These are phyloP conservation scores for Elsinoe australis DNA, from an alignment of 2,329 filamentous ascomycete genomes.

Conservation along the genomic window DNA sequence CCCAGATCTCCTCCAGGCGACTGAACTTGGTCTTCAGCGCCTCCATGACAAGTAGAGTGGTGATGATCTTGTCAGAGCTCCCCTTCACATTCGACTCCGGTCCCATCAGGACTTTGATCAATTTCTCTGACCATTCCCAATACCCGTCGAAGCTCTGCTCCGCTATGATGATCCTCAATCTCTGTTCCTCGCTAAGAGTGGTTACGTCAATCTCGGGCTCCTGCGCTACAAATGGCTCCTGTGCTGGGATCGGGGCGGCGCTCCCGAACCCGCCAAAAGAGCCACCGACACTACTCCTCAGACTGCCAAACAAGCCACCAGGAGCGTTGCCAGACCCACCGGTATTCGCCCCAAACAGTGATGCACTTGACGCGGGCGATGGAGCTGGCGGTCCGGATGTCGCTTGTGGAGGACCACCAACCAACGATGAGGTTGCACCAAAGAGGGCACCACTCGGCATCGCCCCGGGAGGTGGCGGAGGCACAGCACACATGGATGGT, in stretches of 20 bases:
- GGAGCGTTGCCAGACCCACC: not conserved
- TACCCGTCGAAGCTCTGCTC: conserved; percentile 51
- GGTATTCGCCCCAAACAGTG: not conserved
- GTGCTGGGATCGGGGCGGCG: not conserved
- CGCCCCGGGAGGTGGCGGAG: not conserved
- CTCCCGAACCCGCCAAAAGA: not conserved
- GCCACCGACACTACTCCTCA: too few relatives aligned
- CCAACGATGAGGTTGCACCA: not conserved
- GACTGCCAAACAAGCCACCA: too few relatives aligned
- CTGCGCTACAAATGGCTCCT: not conserved
- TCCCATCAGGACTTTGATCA: conserved; percentile 25
- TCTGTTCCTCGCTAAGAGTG: conserved; percentile 17
- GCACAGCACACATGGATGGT: conserved; percentile 13
- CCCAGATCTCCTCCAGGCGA: conserved; percentile 51
- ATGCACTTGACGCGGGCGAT: not conserved
- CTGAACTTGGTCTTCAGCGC: conserved; percentile 43
- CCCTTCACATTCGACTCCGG: conserved; percentile 17
- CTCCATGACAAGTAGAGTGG: conserved; percentile 40
- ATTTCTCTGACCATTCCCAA: conserved; percentile 38
- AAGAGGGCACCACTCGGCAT: not conserved
- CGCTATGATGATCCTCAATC: conserved; percentile 41
- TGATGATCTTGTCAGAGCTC: conserved; percentile 22
- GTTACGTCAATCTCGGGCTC: conserved; percentile 19
- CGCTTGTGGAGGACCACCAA: not conserved
- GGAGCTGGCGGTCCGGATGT: not conserved